A percentile compares a stretch with the other conserved stretches of the same genome.
Conservation (phyloP, 768 basidiomycete species). For the Trametes elegans region DNA sequence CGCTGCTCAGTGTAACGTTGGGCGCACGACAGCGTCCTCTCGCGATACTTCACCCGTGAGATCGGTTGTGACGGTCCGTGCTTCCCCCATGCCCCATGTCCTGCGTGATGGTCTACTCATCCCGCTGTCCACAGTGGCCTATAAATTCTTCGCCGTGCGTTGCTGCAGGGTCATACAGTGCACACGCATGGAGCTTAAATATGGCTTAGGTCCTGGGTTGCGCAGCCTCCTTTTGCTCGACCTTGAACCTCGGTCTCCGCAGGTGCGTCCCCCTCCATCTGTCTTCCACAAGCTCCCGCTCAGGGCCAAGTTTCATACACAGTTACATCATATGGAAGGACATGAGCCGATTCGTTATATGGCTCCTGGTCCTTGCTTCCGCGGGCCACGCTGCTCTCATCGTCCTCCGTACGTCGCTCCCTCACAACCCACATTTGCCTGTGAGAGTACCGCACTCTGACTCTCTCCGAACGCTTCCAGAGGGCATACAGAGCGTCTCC, state of each 20-base stretch:
- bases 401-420: constrained; percentile 2
- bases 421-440: neutral
- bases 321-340: constrained; percentile 16
- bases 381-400: constrained; percentile 9
- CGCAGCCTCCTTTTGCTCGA: constrained; percentile 11
- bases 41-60: neutral
- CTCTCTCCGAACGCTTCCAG: too few species aligned
- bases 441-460: too few species aligned
- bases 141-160: constrained; percentile 2
- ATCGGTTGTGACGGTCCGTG: constrained; percentile 6
- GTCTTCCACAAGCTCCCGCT: neutral
- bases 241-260: constrained; percentile 8
- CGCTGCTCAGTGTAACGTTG: too few species aligned
- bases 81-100: too few species aligned
- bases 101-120: neutral
- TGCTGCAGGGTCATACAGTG: neutral
- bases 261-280: neutral
- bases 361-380: neutral
- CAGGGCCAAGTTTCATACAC: neutral
- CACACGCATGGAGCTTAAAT: neutral
- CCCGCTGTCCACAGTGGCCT: neutral
- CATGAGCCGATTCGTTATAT: constrained; percentile 9
- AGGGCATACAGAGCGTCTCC: constrained; percentile 2
- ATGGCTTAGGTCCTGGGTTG: constrained; percentile 2
- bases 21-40: neutral